phyloP scores from a whole-genome alignment of 2,329 filamentous ascomycete species.

The Penicillium brasilianum region DNA sequence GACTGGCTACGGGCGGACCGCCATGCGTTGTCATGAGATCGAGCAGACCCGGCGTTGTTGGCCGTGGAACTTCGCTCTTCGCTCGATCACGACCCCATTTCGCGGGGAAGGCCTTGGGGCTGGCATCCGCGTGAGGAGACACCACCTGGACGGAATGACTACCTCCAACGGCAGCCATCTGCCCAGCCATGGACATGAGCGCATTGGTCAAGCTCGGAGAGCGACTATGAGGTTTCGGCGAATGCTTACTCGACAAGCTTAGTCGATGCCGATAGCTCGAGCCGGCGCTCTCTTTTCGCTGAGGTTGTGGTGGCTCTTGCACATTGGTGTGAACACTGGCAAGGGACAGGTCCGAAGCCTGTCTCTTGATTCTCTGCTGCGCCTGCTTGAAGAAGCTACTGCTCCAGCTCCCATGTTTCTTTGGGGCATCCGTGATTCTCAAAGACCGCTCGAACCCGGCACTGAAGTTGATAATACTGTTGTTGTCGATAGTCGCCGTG shows the following conservation, averaged over 20 bases:
- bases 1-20: constrained; percentile 62
- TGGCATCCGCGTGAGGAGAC: constrained; percentile 42
- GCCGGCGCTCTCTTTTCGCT: constrained; percentile 41
- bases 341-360: constrained; percentile 39
- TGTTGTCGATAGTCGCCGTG: constrained; percentile 60
- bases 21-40: constrained; percentile 63
- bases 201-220: constrained; percentile 50
- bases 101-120: constrained; percentile 54
- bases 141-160: constrained; percentile 64
- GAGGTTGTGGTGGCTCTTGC: constrained; percentile 22
- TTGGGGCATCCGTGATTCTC: constrained; percentile 38
- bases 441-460: constrained; percentile 50
- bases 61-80: constrained; percentile 60
- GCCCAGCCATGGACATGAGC: constrained; percentile 52
- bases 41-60: constrained; percentile 51
- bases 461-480: constrained; percentile 51
- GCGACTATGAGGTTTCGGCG: constrained; percentile 35
- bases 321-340: constrained; percentile 34
- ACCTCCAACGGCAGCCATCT: constrained; percentile 52
- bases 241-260: constrained; percentile 42
- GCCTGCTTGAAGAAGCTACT: constrained; percentile 55
- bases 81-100: constrained; percentile 56
- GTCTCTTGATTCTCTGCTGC: constrained; percentile 55
- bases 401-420: constrained; percentile 50
- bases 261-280: constrained; percentile 42